phyloP scores from a whole-genome alignment of 2,329 filamentous ascomycete species.

The Amauroascus niger region DNA sequence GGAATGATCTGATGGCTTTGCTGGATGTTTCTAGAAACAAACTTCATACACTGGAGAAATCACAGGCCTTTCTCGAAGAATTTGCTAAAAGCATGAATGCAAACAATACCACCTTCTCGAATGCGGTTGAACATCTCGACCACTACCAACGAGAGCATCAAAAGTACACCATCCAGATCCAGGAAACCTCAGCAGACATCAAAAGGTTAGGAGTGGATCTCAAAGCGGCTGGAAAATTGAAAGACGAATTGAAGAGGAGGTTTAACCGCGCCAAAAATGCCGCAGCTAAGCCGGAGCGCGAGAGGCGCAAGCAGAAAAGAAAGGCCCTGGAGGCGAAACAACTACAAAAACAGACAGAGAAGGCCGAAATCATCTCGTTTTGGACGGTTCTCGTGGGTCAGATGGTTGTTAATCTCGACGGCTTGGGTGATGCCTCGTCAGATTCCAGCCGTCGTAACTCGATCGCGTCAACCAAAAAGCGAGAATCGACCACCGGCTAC shows the following conservation, averaged over 20 bases:
- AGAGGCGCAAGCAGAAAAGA: slow-evolving; percentile 22
- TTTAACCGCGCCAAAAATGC: slow-evolving; percentile 17
- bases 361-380: slow-evolving; percentile 29
- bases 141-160: slow-evolving; percentile 28
- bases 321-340: slow-evolving; percentile 24
- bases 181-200: slow-evolving; percentile 22
- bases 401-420: slow-evolving; percentile 31
- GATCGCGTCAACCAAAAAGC: slow-evolving; percentile 21
- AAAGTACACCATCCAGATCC: slow-evolving; percentile 21
- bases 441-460: slow-evolving; percentile 23
- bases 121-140: slow-evolving; percentile 29
- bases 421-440: slow-evolving; percentile 19
- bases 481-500: slow-evolving; percentile 12
- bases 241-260: slow-evolving; percentile 16
- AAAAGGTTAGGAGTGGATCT: slow-evolving; percentile 23
- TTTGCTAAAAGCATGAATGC: slow-evolving; percentile 28
- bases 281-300: slow-evolving; percentile 21
- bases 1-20: slow-evolving; percentile 26
- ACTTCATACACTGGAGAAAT: slow-evolving; percentile 19
- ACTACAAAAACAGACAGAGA: slow-evolving; percentile 26
- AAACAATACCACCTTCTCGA: slow-evolving; percentile 22
- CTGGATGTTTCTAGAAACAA: slow-evolving; percentile 26
- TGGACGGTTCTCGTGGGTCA: slow-evolving; percentile 31
- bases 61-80: slow-evolving; percentile 27
- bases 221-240: slow-evolving; percentile 21